Evolutionary conservation across 73 alveolate species (phyloP).

Genomic region (Halteria grandinella): DNA sequence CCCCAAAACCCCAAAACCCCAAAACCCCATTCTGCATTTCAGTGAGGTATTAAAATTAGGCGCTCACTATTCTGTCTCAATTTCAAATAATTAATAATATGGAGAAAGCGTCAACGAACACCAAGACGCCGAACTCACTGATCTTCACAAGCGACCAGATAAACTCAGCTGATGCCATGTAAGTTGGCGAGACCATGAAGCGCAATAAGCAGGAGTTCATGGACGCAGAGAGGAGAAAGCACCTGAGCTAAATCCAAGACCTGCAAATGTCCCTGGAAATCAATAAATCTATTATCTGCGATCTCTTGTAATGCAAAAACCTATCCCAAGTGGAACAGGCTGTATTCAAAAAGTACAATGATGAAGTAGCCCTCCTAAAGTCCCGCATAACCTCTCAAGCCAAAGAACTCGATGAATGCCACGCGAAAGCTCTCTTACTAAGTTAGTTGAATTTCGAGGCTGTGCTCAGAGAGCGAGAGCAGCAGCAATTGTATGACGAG

Average conservation of each 20-base stretch:
- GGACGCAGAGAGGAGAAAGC: conserved; percentile 5
- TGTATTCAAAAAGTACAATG: conserved; percentile 16
- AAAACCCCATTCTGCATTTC: too few species aligned
- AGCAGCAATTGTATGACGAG: conserved; percentile 39
- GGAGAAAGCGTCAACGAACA: conserved; percentile 12
- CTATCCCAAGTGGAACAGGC: conserved; percentile 37
- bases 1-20: background rate
- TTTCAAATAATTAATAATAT: background rate
- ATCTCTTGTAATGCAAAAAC: conserved; percentile 23
- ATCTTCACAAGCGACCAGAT: conserved; percentile 14
- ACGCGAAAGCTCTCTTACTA: conserved; percentile 6
- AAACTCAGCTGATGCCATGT: too few species aligned
- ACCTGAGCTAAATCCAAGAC: conserved; percentile 5
- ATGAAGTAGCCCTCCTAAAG: conserved; percentile 19
- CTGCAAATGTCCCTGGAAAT: conserved; percentile 23
- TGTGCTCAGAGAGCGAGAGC: conserved; percentile 39
- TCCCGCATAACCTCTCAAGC: background rate
- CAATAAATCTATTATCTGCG: conserved; percentile 43
- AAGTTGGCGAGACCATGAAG: conserved; percentile 30
- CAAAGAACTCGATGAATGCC: conserved; percentile 30
- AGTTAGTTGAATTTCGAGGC: conserved; percentile 3
- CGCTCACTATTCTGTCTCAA: too few species aligned
- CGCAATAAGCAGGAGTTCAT: background rate
- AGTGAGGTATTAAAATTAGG: background rate
- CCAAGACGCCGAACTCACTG: background rate